Evolutionary conservation across 768 basidiomycete species (phyloP).

Genomic region (Mycena venus): DNA sequence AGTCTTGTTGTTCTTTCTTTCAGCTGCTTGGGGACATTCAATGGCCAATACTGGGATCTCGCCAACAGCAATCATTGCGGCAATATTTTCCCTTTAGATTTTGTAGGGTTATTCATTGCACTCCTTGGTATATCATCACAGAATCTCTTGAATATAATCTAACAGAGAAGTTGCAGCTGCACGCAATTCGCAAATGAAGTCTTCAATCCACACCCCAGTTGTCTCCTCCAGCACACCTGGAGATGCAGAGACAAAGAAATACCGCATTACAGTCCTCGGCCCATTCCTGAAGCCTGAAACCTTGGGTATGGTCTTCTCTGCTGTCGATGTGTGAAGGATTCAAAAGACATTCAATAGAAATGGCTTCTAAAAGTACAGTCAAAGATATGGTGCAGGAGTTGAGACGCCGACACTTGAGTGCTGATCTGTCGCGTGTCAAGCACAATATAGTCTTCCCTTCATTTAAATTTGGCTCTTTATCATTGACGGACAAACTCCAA

Average conservation of each 20-base stretch:
- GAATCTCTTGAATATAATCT: background rate
- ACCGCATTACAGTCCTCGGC: slow-evolving; percentile 8
- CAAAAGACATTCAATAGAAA: background rate
- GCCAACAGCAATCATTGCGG: background rate
- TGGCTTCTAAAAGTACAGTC: background rate
- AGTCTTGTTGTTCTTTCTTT: background rate
- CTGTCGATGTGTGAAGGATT: background rate
- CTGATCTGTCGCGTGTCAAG: background rate
- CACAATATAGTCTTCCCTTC: slow-evolving; percentile 11
- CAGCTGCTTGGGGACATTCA: background rate
- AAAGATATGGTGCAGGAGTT: slow-evolving; percentile 9
- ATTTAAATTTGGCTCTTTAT: background rate
- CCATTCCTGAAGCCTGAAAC: background rate
- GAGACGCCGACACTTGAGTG: background rate
- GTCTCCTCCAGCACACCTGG: no score
- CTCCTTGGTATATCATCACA: background rate
- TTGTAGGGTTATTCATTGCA: background rate
- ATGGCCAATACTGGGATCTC: background rate
- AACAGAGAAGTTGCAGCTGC: background rate
- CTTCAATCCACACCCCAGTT: background rate
- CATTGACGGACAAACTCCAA: background rate
- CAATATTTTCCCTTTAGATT: background rate
- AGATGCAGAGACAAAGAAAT: background rate
- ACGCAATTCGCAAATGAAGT: background rate
- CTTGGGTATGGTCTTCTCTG: background rate